Percentiles rank a stretch among this genome's conserved stretches.
Conservation (phyloP, 345 rosid genomes). For the Pelargonium nanum region DNA sequence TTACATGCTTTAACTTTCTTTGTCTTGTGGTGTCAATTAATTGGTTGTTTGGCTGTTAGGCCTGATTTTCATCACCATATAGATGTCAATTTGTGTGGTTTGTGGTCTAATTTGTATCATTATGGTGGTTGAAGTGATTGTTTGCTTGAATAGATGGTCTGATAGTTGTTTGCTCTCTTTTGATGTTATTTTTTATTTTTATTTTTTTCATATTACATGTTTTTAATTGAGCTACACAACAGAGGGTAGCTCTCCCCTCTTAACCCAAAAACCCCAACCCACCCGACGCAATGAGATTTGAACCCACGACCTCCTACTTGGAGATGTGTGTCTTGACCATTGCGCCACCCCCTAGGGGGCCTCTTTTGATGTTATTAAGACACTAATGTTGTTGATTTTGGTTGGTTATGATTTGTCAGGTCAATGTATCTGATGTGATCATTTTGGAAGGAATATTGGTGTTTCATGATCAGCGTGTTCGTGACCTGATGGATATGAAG, state of each 20-base stretch:
- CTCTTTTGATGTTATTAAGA: no score
- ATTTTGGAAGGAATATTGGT: slow-evolving; percentile 19
- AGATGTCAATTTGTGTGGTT: not conserved
- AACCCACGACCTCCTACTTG: no score
- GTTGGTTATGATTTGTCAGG: slow-evolving; percentile 7
- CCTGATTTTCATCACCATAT: not conserved
- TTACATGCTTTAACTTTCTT: not conserved
- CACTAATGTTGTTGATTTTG: not conserved
- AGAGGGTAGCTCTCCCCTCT: no score
- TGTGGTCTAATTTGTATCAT: not conserved
- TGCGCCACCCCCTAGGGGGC: no score
- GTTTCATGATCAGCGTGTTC: slow-evolving; percentile 19
- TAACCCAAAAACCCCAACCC: no score
- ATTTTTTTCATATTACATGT: no score
- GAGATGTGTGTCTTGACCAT: no score
- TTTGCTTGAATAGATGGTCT: not conserved
- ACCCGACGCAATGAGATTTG: no score
- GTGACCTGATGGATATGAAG: slow-evolving; percentile 22
- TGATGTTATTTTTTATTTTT: no score
- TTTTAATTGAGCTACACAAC: no score
- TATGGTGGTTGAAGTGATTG: no score
- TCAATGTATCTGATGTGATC: slow-evolving; percentile 21
- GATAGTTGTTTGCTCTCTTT: not conserved
- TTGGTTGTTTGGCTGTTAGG: no score
- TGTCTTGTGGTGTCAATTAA: not conserved